phyloP scores from a whole-genome alignment of 306 rosid genomes.

The Datisca glomerata region DNA sequence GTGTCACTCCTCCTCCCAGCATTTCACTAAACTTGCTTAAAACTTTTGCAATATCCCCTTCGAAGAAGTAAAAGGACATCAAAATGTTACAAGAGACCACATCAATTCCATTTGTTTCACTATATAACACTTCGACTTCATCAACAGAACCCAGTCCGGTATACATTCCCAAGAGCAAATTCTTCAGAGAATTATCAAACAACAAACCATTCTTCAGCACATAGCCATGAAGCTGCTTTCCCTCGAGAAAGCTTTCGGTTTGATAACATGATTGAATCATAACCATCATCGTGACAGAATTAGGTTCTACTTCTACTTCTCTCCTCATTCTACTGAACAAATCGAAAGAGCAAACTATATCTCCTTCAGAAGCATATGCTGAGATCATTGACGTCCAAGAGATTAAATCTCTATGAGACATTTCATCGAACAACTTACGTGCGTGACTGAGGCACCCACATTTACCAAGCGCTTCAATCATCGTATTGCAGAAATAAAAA shows the following conservation, averaged over 20 bases:
- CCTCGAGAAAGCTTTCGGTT: conserved; percentile 8
- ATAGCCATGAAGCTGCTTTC: conserved; percentile 34
- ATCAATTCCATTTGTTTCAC: conserved; percentile 22
- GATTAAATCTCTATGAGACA: conserved; percentile 32
- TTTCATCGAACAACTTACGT: conserved; percentile 23
- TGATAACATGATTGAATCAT: conserved; percentile 34
- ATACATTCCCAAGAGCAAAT: conserved; percentile 38
- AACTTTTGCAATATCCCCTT: conserved; percentile 24
- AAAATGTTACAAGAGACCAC: conserved; percentile 37
- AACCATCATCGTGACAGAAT: conserved; percentile 31
- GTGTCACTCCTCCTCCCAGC: conserved; percentile 10
- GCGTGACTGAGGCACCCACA: conserved; percentile 36
- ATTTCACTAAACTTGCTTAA: conserved; percentile 20
- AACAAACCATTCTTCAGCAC: conserved; percentile 30
- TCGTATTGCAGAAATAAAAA: conserved; percentile 38
- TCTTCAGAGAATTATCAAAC: conserved; percentile 24
- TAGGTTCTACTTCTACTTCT: conserved; percentile 34
- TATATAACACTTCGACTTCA: conserved; percentile 27
- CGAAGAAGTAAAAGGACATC: conserved; percentile 22
- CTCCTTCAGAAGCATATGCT: conserved; percentile 44
- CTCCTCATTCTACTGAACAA: conserved; percentile 26
- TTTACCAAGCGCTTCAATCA: conserved; percentile 35
- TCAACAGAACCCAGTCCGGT: conserved; percentile 14
- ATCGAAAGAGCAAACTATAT: conserved; percentile 29
- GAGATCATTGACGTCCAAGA: conserved; percentile 52